These are phyloP conservation scores for Termitomyces sp. DNA, from an alignment of 768 basidiomycete species.

Conservation along the genomic window DNA sequence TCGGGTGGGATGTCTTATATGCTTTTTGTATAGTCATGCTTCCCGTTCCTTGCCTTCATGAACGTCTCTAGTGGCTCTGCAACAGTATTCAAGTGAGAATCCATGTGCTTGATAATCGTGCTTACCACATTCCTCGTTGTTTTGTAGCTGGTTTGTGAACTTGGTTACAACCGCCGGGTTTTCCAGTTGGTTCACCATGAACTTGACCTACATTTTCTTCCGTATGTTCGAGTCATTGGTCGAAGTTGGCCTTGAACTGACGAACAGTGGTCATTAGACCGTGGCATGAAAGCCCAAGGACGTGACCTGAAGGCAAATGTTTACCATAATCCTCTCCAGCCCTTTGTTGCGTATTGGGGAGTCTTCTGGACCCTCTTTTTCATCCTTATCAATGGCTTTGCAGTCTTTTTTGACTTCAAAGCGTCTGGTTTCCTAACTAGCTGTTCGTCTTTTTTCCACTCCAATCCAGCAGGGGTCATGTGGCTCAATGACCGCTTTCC, in stretches of 20 bases:
- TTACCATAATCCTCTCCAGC: constrained; percentile 59
- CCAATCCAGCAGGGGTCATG: too few relatives aligned
- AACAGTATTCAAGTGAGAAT: constrained; percentile 49
- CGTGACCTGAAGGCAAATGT: constrained; percentile 55
- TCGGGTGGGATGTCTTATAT: too few relatives aligned
- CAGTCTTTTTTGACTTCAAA: constrained; percentile 61
- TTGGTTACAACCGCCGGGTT: constrained; percentile 66
- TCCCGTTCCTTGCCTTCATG: constrained; percentile 60
- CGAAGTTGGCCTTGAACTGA: background rate
- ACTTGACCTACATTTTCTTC: constrained; percentile 69
- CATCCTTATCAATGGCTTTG: constrained; percentile 47
- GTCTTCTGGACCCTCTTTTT: constrained; percentile 59
- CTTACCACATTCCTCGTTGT: background rate
- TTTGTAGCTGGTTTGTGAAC: constrained; percentile 59
- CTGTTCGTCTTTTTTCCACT: constrained; percentile 24
- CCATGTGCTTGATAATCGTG: background rate
- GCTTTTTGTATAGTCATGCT: constrained; percentile 18
- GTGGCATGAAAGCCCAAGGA: constrained; percentile 61
- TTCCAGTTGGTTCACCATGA: constrained; percentile 62
- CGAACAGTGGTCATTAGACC: constrained; percentile 29
- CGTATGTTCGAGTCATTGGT: constrained; percentile 32
- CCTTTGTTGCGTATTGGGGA: constrained; percentile 68
- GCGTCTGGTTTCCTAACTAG: constrained; percentile 42
- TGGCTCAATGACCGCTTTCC: background rate
- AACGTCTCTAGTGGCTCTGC: constrained; percentile 49